Evolutionary conservation across 2,329 filamentous ascomycete genomes (phyloP).

Genomic region (Neocucurbitaria cava): DNA sequence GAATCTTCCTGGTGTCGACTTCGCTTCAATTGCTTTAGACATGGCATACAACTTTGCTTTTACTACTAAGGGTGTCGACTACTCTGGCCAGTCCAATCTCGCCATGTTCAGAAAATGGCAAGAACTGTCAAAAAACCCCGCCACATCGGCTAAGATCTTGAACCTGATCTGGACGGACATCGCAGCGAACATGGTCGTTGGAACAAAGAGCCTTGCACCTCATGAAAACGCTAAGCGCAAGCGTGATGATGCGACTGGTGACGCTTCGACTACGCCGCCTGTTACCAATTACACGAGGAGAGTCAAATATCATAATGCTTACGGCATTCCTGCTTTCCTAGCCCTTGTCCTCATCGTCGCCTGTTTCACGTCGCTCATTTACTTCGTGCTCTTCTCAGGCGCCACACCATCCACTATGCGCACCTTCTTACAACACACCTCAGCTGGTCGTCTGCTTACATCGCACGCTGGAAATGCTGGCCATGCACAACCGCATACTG

Average conservation of each 20-base stretch:
- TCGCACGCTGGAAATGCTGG: background rate
- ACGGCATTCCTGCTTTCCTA: conserved; percentile 45
- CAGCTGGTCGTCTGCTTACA: conserved; percentile 12
- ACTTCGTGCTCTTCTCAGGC: conserved; percentile 7
- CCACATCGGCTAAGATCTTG: conserved; percentile 45
- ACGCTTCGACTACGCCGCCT: conserved; percentile 16
- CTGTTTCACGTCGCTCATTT: background rate
- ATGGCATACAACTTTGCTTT: conserved; percentile 15
- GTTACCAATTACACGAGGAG: conserved; percentile 33
- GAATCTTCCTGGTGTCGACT: conserved; percentile 47
- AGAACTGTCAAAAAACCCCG: conserved; percentile 36
- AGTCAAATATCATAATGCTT: conserved; percentile 44
- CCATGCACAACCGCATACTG: background rate
- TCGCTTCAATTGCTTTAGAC: conserved; percentile 34
- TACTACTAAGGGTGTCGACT: conserved; percentile 32
- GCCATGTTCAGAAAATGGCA: conserved; percentile 54
- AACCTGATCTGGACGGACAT: conserved; percentile 57
- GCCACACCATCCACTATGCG: conserved; percentile 10
- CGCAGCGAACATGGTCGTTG: conserved; percentile 53
- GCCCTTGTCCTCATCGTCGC: conserved; percentile 6
- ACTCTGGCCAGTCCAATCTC: conserved; percentile 48
- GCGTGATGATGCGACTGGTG: conserved; percentile 1
- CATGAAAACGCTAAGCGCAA: background rate
- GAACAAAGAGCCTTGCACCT: conserved; percentile 39
- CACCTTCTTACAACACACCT: conserved; percentile 12